Evolutionary conservation across 345 rosid genomes (phyloP), one percentile per base, ranked within the genome.

Genomic region (Salix caprea): DNA sequence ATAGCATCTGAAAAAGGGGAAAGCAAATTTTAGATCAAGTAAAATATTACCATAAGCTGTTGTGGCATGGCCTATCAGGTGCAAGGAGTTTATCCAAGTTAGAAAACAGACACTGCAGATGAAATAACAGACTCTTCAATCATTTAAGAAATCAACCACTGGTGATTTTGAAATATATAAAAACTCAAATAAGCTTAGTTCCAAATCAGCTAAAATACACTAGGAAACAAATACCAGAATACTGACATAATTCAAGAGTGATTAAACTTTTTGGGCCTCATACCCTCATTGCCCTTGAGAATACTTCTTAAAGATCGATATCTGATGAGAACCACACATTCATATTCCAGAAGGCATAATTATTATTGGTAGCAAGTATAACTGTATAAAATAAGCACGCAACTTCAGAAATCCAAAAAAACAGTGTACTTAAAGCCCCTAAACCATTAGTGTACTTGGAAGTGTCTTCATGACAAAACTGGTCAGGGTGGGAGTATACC

Each of bases 21-120:
- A 56, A 24, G 4, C 28, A 37, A 10, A 65, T 23, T 14, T 71
- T 7, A n/a, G 28, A 40, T 62, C 12, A 26, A 7, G 42, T 56
- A 58, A 54, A 44, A 75, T 71, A 84, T 83, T 87, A 96, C 97
- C 98, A 96, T 88, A 96, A 87, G 87, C 92, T 88, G 85, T 90
- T 79, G 85, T 94, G 97, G 81, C 99, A 94, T 77, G 97, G 98
- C 77, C 83, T 87, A 80, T 96, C 89, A 39, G 98, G 97, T 36
- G 97, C 97, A 54, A 94, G 82, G 79, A 92, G 82, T 81, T 83
- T 87, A 84, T 96, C 99, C 88, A 94, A 76, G 82, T 85, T 90
- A 24, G 90, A 85, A 81, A 94, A 90, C 56, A 94, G 86, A 46
- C 94, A 80, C 99, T 96, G 96, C 90, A 84, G 34, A 69, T 58